Conservation (phyloP, 345 rosid species). For the Punica granatum region DNA sequence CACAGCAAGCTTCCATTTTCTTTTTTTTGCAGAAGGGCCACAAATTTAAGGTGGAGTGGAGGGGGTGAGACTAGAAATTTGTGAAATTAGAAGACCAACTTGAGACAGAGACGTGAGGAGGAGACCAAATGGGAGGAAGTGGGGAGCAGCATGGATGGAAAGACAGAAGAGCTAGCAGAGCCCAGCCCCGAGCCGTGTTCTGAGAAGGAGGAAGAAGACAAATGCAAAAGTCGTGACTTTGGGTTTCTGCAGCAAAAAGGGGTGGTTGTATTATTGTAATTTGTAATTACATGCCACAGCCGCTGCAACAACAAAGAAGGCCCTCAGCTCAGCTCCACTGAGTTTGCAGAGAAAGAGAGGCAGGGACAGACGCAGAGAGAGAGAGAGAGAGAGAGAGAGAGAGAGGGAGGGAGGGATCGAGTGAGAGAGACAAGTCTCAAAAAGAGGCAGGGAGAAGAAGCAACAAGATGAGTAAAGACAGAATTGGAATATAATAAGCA, state of each 20-base stretch:
- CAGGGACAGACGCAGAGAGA: no score
- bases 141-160: neutral
- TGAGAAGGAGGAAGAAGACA: slow-evolving; percentile 40
- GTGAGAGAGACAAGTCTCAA: neutral
- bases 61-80: neutral
- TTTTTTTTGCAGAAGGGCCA: slow-evolving; percentile 1
- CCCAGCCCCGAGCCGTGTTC: slow-evolving; percentile 28
- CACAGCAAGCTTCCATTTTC: slow-evolving; percentile 63
- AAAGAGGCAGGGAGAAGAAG: slow-evolving; percentile 11
- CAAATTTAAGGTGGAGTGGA: slow-evolving; percentile 15
- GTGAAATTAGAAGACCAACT: slow-evolving; percentile 11
- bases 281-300: neutral
- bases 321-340: neutral
- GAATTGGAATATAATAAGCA: slow-evolving; percentile 10
- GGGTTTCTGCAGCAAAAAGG: slow-evolving; percentile 18
- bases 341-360: slow-evolving; percentile 12
- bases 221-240: slow-evolving; percentile 32
- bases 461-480: slow-evolving; percentile 24
- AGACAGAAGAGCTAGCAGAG: slow-evolving; percentile 15
- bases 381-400: no score
- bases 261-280: neutral
- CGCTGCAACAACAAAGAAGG: neutral
- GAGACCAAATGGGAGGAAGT: slow-evolving; percentile 18
- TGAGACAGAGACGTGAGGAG: slow-evolving; percentile 20
- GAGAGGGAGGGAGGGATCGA: no score